Base-by-base conservation (phyloP, 148 eudicot species). In the Cornus florida region DNA sequence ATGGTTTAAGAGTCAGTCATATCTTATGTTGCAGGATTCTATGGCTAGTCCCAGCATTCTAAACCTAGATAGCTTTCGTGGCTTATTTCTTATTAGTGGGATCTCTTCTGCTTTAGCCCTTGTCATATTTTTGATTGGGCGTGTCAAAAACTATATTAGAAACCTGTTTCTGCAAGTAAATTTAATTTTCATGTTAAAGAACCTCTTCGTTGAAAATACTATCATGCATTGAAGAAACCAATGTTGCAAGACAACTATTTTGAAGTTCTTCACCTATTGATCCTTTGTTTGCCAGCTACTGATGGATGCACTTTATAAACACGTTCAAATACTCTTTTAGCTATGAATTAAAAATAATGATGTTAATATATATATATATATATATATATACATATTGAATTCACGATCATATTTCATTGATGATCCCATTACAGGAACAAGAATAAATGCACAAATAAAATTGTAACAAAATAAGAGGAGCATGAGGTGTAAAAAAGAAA, bases 1-100 rank as follows among this genome's bases (percentile, higher is more conserved):
- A 4, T 82, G 81, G 78, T 74, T 77, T 59, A 46, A 69, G 33
- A 74, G 67, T 33, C 17, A 10, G 67, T 20, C 77, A 9, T n/a
- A 73, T 8, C 20, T 67, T 7, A 14, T 77, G 57, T 41, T 59
- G 2, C 14, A 78, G 59, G 24, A 38, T 46, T 32, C 64, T 0
- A 39, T 12, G 65, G 65, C 24, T 16, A 77, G 33, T 14, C 76
- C 76, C 2, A 76, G 48, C 2, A 81, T 56, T 22, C 57, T 76
- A 33, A 71, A 56, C 71, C 48, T 81, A 14, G 48, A 41, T 20
- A 62, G 66, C 20, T 71, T 81, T 65, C 76, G 80, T 6, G 80
- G 80, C 22, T 60, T 82, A 43, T 82, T 77, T 62, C 17, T 81
- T 7, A 71, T 81, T 6, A 71, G 76, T 76, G 70, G 66, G 46